Evolutionary conservation across 1,139 yeast species (phyloP).

Genomic region (Candida frijolesensis): DNA sequence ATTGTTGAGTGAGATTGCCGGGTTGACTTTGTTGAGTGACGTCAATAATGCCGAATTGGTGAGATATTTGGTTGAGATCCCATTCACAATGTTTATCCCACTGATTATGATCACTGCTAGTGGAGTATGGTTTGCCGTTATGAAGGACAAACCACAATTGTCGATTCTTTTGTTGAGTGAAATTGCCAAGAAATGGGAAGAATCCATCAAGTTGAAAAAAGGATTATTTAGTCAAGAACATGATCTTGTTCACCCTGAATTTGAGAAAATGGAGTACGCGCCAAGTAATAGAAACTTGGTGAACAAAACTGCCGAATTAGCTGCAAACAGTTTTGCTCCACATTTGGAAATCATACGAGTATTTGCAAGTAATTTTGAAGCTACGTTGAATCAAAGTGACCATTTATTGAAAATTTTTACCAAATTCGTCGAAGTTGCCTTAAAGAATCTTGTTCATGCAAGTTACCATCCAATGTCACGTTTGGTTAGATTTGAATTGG

Average conservation of each 20-base stretch:
- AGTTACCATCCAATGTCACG: slow-evolving; percentile 85
- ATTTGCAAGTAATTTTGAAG: slow-evolving; percentile 80
- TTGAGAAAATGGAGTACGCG: slow-evolving; percentile 79
- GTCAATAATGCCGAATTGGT: slow-evolving; percentile 53
- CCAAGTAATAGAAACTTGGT: slow-evolving; percentile 74
- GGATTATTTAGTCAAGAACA: slow-evolving; percentile 69
- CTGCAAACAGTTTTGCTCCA: slow-evolving; percentile 62
- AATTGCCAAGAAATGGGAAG: slow-evolving; percentile 68
- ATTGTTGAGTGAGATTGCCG: slow-evolving; percentile 51
- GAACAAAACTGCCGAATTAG: slow-evolving; percentile 52
- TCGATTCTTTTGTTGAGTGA: slow-evolving; percentile 69
- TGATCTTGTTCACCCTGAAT: slow-evolving; percentile 68
- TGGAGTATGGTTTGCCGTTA: slow-evolving; percentile 78
- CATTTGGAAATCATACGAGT: slow-evolving; percentile 71
- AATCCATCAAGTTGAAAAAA: slow-evolving; percentile 54
- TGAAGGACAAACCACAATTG: slow-evolving; percentile 62
- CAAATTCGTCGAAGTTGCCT: slow-evolving; percentile 58
- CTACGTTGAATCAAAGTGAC: slow-evolving; percentile 72
- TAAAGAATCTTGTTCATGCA: slow-evolving; percentile 57
- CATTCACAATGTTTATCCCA: slow-evolving; percentile 67
- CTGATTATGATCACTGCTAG: slow-evolving; percentile 66
- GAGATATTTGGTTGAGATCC: slow-evolving; percentile 65
- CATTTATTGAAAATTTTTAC: slow-evolving; percentile 74
- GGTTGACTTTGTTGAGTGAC: slow-evolving; percentile 49
- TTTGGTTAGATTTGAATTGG: slow-evolving; percentile 70